These are phyloP conservation scores for Orobanche coerulescens DNA, from an alignment of 257 asterid species.

Conservation along the genomic window DNA sequence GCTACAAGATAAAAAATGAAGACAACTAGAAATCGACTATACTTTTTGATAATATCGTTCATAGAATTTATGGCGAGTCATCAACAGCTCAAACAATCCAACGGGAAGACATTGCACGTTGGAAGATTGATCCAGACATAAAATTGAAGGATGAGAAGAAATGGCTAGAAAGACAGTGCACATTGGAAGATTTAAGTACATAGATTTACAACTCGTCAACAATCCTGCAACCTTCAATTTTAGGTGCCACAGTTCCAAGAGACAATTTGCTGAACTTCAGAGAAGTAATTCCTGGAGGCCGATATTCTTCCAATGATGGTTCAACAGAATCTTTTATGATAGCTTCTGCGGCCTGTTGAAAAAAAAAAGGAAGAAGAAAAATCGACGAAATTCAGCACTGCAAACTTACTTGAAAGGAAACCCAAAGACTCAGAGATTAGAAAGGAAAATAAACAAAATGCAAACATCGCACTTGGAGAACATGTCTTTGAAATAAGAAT, in stretches of 20 bases:
- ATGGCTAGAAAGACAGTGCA: background rate
- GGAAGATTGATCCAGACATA: background rate
- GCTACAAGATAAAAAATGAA: background rate
- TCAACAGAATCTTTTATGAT: slow-evolving; percentile 82
- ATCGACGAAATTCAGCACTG: background rate
- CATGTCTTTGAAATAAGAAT: background rate
- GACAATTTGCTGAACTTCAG: slow-evolving; percentile 81
- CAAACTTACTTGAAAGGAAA: background rate
- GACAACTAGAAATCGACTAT: background rate
- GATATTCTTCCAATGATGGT: slow-evolving; percentile 87
- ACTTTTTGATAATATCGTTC: too few relatives aligned
- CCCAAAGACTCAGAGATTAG: background rate
- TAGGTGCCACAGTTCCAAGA: slow-evolving; percentile 95
- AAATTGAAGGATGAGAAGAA: background rate
- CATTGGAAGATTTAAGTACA: background rate
- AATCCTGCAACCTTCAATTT: slow-evolving; percentile 66
- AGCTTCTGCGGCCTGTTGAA: slow-evolving; percentile 92
- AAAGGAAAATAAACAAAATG: too few relatives aligned
- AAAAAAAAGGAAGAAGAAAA: slow-evolving; percentile 25
- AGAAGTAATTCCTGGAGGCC: slow-evolving; percentile 83
- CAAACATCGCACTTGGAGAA: too few relatives aligned
- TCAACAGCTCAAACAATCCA: too few relatives aligned
- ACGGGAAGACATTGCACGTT: too few relatives aligned
- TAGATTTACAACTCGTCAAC: slow-evolving; percentile 1
- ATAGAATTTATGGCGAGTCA: too few relatives aligned